phyloP scores from a whole-genome alignment of 169 alveolate genomes.

The Plasmodium fragile region DNA sequence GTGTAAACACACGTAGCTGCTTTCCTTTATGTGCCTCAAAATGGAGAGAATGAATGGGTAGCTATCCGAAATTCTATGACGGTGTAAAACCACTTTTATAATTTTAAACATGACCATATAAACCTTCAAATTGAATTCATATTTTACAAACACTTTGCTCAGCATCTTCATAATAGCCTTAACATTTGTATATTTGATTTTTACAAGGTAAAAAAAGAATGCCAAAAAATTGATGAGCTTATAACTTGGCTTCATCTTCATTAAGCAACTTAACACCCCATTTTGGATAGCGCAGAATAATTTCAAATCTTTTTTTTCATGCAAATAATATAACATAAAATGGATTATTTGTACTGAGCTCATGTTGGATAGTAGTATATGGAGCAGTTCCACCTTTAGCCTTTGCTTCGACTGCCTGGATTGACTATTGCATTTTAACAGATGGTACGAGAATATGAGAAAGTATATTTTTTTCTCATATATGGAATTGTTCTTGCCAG shows the following conservation, averaged over 20 bases:
- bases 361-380: conserved; percentile 9
- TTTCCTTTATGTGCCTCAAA: conserved; percentile 17
- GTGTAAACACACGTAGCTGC: conserved; percentile 22
- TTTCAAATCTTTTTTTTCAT: conserved; percentile 29
- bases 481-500: not conserved
- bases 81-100: conserved; percentile 8
- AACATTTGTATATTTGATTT: conserved; percentile 43
- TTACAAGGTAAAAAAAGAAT: conserved; percentile 26
- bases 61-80: conserved; percentile 13
- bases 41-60: conserved; percentile 22
- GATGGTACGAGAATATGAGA: conserved; percentile 39
- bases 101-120: conserved; percentile 41
- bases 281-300: conserved; percentile 38
- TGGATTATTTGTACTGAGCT: conserved; percentile 6
- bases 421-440: not conserved
- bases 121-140: conserved; percentile 29
- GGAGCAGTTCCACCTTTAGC: not conserved
- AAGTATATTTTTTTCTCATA: conserved; percentile 27
- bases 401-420: not conserved
- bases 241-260: conserved; percentile 12
- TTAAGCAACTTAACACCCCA: conserved; percentile 7
- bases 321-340: conserved; percentile 24
- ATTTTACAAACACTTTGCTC: conserved; percentile 29
- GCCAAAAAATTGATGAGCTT: conserved; percentile 22
- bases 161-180: conserved; percentile 14